phyloP scores from a whole-genome alignment of 306 rosid genomes.

The Acacia melanoxylon region DNA sequence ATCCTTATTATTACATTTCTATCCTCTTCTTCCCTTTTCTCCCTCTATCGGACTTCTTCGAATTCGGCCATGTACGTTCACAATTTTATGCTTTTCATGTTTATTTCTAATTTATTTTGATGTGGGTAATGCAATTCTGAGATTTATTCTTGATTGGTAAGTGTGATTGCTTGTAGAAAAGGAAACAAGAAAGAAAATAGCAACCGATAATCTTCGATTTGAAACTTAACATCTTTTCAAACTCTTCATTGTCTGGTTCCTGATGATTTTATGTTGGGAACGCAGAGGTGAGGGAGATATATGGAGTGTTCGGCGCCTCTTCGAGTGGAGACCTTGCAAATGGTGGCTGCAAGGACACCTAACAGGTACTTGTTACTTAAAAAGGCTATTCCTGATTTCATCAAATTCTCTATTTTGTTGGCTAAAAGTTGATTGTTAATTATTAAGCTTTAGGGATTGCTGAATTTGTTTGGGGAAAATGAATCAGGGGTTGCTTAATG shows the following conservation, averaged over 20 bases:
- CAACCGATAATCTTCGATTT: constrained; percentile 17
- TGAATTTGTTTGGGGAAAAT: constrained; percentile 16
- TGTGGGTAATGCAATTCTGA: background rate
- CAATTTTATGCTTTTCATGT: background rate
- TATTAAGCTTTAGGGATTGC: constrained; percentile 1
- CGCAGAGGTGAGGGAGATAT: constrained; percentile 59
- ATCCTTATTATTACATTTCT: constrained; percentile 48
- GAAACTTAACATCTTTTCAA: background rate
- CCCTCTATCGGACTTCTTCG: constrained; percentile 31
- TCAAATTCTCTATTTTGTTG: constrained; percentile 1
- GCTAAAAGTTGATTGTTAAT: background rate
- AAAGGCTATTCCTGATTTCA: background rate
- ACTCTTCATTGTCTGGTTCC: background rate
- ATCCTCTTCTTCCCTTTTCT: constrained; percentile 46
- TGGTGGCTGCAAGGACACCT: constrained; percentile 82
- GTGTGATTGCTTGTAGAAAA: background rate
- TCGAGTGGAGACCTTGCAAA: constrained; percentile 90
- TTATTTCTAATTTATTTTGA: background rate
- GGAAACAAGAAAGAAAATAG: constrained; percentile 17
- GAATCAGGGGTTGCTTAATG: background rate
- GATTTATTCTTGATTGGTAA: background rate
- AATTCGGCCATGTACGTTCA: constrained; percentile 43
- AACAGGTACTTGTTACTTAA: constrained; percentile 45
- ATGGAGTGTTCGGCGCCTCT: constrained; percentile 77
- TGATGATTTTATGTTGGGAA: constrained; percentile 25